phyloP scores from a whole-genome alignment of 2,329 filamentous ascomycete genomes.

The Penicillium sclerotiorum region DNA sequence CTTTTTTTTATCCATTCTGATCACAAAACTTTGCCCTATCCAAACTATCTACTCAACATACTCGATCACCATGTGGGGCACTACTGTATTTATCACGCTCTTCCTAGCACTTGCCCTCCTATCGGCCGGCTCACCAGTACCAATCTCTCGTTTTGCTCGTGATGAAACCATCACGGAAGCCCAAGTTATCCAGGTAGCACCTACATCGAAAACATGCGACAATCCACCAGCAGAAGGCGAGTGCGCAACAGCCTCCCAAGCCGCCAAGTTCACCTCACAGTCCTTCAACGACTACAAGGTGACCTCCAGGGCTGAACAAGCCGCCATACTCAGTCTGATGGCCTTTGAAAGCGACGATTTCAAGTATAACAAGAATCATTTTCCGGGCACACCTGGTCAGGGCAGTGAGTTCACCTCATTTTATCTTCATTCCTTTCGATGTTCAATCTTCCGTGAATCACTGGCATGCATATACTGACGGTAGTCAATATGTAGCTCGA shows the following conservation, averaged over 20 bases:
- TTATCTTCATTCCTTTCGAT: background rate
- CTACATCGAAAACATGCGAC: conserved; percentile 58
- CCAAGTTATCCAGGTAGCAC: conserved; percentile 54
- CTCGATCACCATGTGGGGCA: background rate
- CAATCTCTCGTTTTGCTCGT: background rate
- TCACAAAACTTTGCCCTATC: background rate
- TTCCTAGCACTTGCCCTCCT: conserved; percentile 20
- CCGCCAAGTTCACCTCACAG: conserved; percentile 58
- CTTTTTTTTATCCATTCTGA: background rate
- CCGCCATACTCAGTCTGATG: conserved; percentile 70
- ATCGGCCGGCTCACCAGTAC: conserved; percentile 15
- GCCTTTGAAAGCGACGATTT: conserved; percentile 72
- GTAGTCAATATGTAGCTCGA: conserved; percentile 42
- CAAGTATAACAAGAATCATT: conserved; percentile 70
- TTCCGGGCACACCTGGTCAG: conserved; percentile 62
- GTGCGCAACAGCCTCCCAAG: conserved; percentile 67
- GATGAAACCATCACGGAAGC: conserved; percentile 26
- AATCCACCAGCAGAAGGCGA: conserved; percentile 53
- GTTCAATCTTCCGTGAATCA: background rate
- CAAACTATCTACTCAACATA: background rate
- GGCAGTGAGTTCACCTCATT: conserved; percentile 52
- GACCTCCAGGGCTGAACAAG: conserved; percentile 60
- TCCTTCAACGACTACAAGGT: conserved; percentile 63
- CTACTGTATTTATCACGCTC: conserved; percentile 5
- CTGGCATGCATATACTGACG: background rate